Evolutionary conservation across 176 grass and related monocot genomes (phyloP), one percentile per base, ranked within the genome.

Genomic region (Alopecurus myosuroides): DNA sequence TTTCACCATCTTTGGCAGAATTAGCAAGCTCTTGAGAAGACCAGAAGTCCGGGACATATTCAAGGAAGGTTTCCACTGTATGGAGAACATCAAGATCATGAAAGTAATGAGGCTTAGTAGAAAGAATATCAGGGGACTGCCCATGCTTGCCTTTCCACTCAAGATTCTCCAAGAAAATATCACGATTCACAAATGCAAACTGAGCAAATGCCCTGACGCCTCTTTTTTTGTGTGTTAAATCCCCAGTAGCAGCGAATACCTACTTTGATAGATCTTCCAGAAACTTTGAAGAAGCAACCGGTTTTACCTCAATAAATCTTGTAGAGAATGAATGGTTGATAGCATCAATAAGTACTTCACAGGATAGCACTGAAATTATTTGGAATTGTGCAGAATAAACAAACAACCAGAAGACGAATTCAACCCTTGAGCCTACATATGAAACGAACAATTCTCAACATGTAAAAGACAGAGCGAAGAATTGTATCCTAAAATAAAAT

Each of bases 91-190:
- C 92, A 78, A 94, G 87, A 81, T 94, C 89, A 77, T 77, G 84
- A 37, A 98, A 98, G 76, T 98, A 95, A 75, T 98, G 92, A 70
- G 95, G 95, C 49, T 98, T 95, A 50, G 90, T 94, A 66, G 92
- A 92, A 86, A 98, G 88, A 83, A 98, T 79, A 68, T 92, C 92
- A 42, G 95, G 95, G 70, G 95, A 94, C 66, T 98, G 92, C 58
- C 95, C 95, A 66, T 94, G 95, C 60, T 89, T 92, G 45, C 92
- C 95, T 66, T 91, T 94, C 95, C 95, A 98, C 85, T 94, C 90
- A 49, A 98, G 95, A 74, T 98, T 92, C 73, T 98, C 95, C 95
- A 92, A 98, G 78, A 63, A 94, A 75, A 89, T 69, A 57, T 98
- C 87, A 45, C 95, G 91, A 66, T 98, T 95, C 31, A 92, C 70